Evolutionary conservation across 352 stramenopile species (phyloP).

Genomic region (Globisporangium megalacanthum): DNA sequence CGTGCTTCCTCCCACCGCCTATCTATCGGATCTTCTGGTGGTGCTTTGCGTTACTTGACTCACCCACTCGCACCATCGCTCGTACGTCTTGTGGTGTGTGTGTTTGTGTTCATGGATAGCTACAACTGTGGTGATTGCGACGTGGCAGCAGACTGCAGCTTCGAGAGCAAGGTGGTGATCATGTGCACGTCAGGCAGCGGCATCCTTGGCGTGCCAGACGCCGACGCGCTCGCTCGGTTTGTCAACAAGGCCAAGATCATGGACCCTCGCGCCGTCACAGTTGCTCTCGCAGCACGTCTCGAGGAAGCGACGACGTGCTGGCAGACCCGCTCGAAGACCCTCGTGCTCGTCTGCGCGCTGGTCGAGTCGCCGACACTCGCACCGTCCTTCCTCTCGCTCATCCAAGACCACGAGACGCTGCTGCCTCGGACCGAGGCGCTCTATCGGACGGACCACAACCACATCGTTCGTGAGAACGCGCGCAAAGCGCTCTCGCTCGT

Average conservation of each 20-base stretch:
- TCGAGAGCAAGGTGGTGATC: conserved; percentile 42
- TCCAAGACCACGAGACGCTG: conserved; percentile 20
- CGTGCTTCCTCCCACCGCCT: conserved; percentile 5
- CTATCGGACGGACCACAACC: conserved; percentile 29
- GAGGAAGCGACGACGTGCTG: conserved; percentile 29
- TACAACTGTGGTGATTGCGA: conserved; percentile 19
- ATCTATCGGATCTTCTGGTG: too few species aligned
- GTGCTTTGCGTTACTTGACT: not conserved
- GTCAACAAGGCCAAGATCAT: conserved; percentile 34
- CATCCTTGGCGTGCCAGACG: conserved; percentile 49
- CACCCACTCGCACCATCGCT: not conserved
- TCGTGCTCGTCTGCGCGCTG: conserved; percentile 53
- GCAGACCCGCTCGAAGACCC: conserved; percentile 47
- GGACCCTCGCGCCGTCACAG: conserved; percentile 19
- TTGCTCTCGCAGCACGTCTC: conserved; percentile 33
- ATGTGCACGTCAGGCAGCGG: conserved; percentile 41
- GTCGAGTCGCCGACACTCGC: conserved; percentile 37
- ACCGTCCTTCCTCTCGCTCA: conserved; percentile 22
- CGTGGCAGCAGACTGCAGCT: conserved; percentile 13
- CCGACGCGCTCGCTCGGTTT: conserved; percentile 39
- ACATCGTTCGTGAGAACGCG: conserved; percentile 39
- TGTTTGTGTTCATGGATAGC: conserved; percentile 4
- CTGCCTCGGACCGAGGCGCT: conserved; percentile 30
- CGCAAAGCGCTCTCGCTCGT: conserved; percentile 55
- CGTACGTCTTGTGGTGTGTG: too few species aligned